Evolutionary conservation across 1,284 basidiomycete genomes (phyloP), one percentile per base, ranked within the genome.

Genomic region (Microbotryum silenes-acaulis): DNA sequence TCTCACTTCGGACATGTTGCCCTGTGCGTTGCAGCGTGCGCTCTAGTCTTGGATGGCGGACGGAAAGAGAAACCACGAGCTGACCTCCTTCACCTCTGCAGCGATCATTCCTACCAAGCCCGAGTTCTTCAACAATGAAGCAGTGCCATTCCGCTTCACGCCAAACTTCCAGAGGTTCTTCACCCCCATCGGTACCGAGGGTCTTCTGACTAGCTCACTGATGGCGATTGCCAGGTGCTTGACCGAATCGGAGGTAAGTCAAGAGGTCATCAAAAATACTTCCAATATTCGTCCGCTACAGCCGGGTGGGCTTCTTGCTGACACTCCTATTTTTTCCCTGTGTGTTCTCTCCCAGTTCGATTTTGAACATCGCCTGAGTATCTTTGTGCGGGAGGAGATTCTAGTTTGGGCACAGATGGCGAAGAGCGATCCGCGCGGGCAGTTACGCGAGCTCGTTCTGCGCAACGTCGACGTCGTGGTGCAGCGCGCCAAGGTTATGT

Each of bases 131-230:
- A 70, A 74, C 56, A 84, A 81, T 66, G 96, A 99, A 70, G 81
- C 85, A 2, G 91, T 97, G 14, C 94, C 96, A 0, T 99, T 99
- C 87, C 86, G 96, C 12, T 84, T 97, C 69, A 97, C 92, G 14
- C 93, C 93, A 3, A 97, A 97, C 75, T 85, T 99, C 79, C 97
- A 99, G 76, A 81, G 85, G 71, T 96, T 98, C 78, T 79, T 98
- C 56, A 91, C 89, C 0, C 87, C 89, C 2, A 83, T 91, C 55
- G 87, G 90, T 45, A 89, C 87, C 14, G 97, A 99, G 75, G 96
- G 94, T 20, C 78, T 97, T 37, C 78, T 98, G 56, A 86, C 89
- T 0, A 82, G 89, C 10, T 84, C 88, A 1, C 84, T 97, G 44
- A 88, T 97, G 80, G 89, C 94, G 0, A 90, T 98, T 54, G 93